phyloP scores from a whole-genome alignment of 257 asterid genomes.

The Plantago major region DNA sequence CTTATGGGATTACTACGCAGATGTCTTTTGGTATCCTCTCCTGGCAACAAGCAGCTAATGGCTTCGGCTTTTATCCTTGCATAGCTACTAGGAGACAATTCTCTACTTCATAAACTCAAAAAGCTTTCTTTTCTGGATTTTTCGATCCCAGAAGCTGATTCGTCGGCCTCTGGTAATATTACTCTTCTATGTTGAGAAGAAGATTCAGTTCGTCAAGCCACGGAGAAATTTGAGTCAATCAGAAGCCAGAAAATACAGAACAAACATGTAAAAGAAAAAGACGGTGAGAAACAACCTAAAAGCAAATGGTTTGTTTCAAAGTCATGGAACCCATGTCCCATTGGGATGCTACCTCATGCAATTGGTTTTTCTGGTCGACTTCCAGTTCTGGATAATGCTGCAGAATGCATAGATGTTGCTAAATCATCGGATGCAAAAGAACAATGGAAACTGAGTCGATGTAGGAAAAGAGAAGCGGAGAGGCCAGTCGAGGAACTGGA shows the following conservation, averaged over 20 bases:
- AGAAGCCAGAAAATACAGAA: constrained; percentile 23
- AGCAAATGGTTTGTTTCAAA: constrained; percentile 47
- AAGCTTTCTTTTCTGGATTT: constrained; percentile 36
- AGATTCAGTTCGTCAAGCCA: constrained; percentile 41
- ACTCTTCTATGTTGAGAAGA: constrained; percentile 41
- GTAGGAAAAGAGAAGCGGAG: constrained; percentile 53
- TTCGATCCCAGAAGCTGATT: constrained; percentile 23
- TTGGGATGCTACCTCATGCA: constrained; percentile 67
- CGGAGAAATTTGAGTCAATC: constrained; percentile 40
- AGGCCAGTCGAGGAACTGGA: constrained; percentile 27
- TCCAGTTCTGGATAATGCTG: constrained; percentile 44
- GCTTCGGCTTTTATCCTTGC: constrained; percentile 48
- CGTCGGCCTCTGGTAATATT: constrained; percentile 14
- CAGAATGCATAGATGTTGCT: constrained; percentile 19
- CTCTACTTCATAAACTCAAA: constrained; percentile 51
- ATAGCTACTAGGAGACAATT: constrained; percentile 34
- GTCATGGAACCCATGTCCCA: constrained; percentile 76
- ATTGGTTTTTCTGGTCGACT: constrained; percentile 57
- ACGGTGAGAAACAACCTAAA: constrained; percentile 14
- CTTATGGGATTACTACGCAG: constrained; percentile 45
- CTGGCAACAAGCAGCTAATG: constrained; percentile 40
- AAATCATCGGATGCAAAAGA: constrained; percentile 19
- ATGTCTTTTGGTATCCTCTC: constrained; percentile 49
- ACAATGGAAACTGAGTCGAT: constrained; percentile 16
- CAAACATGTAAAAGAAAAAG: constrained; percentile 18